Evolutionary conservation across 371 early-diverging fungal species (phyloP).

Genomic region (Mucor ambiguus): DNA sequence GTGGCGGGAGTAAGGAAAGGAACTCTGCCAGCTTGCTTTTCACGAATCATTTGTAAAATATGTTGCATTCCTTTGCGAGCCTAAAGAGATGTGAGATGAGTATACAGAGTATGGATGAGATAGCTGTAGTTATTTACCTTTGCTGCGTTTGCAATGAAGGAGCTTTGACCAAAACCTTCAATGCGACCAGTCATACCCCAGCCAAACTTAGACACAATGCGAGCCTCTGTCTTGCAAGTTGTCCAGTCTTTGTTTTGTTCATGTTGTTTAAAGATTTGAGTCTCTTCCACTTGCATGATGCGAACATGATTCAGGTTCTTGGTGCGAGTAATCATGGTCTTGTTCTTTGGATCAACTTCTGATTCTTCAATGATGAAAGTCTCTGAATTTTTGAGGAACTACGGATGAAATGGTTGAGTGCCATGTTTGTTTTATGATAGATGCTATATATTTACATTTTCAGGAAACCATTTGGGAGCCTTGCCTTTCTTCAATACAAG

Average conservation of each 20-base stretch:
- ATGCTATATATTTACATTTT: conserved; percentile 29
- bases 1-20: conserved; percentile 12
- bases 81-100: conserved; percentile 27
- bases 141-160: conserved; percentile 82
- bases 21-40: conserved; percentile 45
- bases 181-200: conserved; percentile 83
- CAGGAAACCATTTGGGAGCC: conserved; percentile 87
- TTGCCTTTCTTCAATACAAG: conserved; percentile 88
- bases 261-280: conserved; percentile 72
- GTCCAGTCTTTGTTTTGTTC: conserved; percentile 67
- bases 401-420: conserved; percentile 9
- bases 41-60: conserved; percentile 79
- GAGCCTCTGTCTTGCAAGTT: conserved; percentile 79
- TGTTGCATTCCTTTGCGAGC: conserved; percentile 89
- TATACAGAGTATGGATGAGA: neutral
- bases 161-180: conserved; percentile 88
- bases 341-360: conserved; percentile 74
- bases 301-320: conserved; percentile 92
- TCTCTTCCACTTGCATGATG: conserved; percentile 91
- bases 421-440: neutral
- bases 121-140: conserved; percentile 48
- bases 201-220: conserved; percentile 86
- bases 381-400: conserved; percentile 75
- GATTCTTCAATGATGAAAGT: conserved; percentile 88
- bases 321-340: conserved; percentile 82